Evolutionary conservation across 2,329 filamentous ascomycete genomes (phyloP).

Genomic region (Aspergillus fructus): DNA sequence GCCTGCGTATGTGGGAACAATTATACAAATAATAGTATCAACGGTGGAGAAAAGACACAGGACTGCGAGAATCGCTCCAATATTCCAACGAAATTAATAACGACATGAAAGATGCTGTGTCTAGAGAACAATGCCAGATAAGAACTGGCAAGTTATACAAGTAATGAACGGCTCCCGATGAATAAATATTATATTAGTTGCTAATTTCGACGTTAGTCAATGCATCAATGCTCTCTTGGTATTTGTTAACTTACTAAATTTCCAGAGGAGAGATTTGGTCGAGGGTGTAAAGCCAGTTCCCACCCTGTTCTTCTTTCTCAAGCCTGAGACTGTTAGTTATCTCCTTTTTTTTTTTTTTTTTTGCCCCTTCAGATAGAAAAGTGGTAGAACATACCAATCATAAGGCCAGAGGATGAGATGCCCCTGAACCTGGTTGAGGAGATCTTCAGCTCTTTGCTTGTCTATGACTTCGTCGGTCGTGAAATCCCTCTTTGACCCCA

Average conservation of each 20-base stretch:
- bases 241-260: conserved; percentile 65
- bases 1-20: conserved; percentile 5
- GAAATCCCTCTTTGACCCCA: conserved; percentile 48
- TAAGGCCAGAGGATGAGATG: conserved; percentile 91
- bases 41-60: neutral
- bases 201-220: conserved; percentile 23
- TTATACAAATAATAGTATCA: conserved; percentile 1
- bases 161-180: conserved; percentile 3
- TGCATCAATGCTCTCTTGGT: neutral
- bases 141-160: neutral
- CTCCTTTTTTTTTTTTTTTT: no score
- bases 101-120: neutral
- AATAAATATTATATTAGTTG: conserved; percentile 25
- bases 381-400: conserved; percentile 65
- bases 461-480: conserved; percentile 73
- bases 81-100: neutral
- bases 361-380: neutral
- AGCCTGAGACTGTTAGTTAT: conserved; percentile 53
- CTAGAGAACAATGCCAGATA: neutral
- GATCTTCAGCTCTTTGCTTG: conserved; percentile 73
- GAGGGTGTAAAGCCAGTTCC: conserved; percentile 95
- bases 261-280: conserved; percentile 94
- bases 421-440: conserved; percentile 80
- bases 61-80: neutral
- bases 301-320: conserved; percentile 82